A percentile compares a stretch with the other conserved stretches of the same genome.
Conservation (phyloP, 2,329 filamentous ascomycete genomes). For the Teratosphaeriaceae sp. region DNA sequence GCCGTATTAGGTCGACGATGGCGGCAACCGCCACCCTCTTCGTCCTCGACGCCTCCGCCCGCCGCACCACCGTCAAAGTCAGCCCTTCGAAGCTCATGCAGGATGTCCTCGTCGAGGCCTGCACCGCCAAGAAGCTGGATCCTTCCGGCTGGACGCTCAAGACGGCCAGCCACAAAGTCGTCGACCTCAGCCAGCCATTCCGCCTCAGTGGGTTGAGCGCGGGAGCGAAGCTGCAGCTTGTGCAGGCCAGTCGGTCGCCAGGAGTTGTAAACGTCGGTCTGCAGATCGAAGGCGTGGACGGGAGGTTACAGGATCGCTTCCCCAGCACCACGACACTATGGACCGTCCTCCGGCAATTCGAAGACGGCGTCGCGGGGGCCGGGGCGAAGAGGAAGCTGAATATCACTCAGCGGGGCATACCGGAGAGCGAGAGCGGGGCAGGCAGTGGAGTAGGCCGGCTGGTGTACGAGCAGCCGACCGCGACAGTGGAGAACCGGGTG, state of each 20-base stretch:
- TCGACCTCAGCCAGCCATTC: slow-evolving; percentile 80
- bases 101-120: slow-evolving; percentile 83
- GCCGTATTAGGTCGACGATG: too few relatives aligned
- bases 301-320: slow-evolving; percentile 75
- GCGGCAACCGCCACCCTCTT: slow-evolving; percentile 73
- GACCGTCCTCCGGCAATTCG: slow-evolving; percentile 84
- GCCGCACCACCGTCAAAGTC: slow-evolving; percentile 75
- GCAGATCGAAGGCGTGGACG: slow-evolving; percentile 71
- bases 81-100: slow-evolving; percentile 72
- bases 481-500: slow-evolving; percentile 78
- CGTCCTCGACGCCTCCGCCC: slow-evolving; percentile 74
- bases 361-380: slow-evolving; percentile 58
- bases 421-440: slow-evolving; percentile 51
- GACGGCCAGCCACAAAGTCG: slow-evolving; percentile 76
- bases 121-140: slow-evolving; percentile 68
- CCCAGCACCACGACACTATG: slow-evolving; percentile 83
- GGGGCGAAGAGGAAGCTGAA: slow-evolving; percentile 57
- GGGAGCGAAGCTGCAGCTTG: slow-evolving; percentile 88
- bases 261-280: slow-evolving; percentile 84
- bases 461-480: slow-evolving; percentile 78
- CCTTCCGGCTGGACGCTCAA: slow-evolving; percentile 74
- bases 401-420: slow-evolving; percentile 75
- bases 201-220: slow-evolving; percentile 74
- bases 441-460: too few relatives aligned
- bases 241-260: slow-evolving; percentile 77